A percentile compares a stretch with the other conserved stretches of the same genome.
Evolutionary conservation across 1,284 basidiomycete species (phyloP).

Genomic region (Vanrija humicola): DNA sequence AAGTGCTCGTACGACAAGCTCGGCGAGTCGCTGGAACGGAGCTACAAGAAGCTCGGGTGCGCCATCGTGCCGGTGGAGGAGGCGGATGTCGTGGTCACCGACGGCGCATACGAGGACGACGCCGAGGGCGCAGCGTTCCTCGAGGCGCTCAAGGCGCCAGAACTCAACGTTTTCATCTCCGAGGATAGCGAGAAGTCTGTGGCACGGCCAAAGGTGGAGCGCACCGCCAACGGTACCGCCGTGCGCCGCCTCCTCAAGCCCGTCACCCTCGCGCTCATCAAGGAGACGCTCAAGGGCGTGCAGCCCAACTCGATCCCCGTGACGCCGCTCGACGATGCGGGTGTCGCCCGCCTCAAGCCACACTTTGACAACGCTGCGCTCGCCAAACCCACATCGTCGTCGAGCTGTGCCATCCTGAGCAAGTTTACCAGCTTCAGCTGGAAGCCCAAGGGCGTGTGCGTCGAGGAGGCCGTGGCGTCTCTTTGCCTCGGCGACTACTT

Average conservation of each 20-base stretch:
- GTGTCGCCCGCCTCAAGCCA: not conserved
- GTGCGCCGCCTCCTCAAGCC: slow-evolving; percentile 37
- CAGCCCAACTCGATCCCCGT: not conserved
- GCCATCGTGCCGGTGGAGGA: slow-evolving; percentile 24
- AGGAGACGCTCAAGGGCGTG: slow-evolving; percentile 18
- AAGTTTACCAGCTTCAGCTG: slow-evolving; percentile 6
- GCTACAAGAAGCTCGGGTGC: slow-evolving; percentile 31
- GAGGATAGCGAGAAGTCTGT: slow-evolving; percentile 19
- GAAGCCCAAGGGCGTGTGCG: slow-evolving; percentile 32
- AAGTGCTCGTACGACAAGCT: slow-evolving; percentile 11
- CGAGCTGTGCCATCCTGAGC: too few relatives aligned
- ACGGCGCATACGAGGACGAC: slow-evolving; percentile 28
- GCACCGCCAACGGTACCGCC: not conserved
- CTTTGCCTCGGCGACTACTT: slow-evolving; percentile 41
- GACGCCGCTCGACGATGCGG: not conserved
- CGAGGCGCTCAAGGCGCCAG: slow-evolving; percentile 15
- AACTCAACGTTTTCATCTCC: slow-evolving; percentile 33
- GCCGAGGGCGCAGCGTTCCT: slow-evolving; percentile 9
- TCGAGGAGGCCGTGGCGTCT: slow-evolving; percentile 38
- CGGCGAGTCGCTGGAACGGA: slow-evolving; percentile 24
- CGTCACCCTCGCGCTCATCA: slow-evolving; percentile 32
- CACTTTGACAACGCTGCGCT: slow-evolving; percentile 4
- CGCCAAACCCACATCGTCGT: not conserved
- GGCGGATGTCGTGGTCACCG: slow-evolving; percentile 36
- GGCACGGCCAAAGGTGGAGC: slow-evolving; percentile 1